A percentile compares a stretch with the other conserved stretches of the same genome.
These are phyloP conservation scores for Ichthyophthirius multifiliis DNA, from an alignment of 169 alveolate genomes.

Conservation along the genomic window DNA sequence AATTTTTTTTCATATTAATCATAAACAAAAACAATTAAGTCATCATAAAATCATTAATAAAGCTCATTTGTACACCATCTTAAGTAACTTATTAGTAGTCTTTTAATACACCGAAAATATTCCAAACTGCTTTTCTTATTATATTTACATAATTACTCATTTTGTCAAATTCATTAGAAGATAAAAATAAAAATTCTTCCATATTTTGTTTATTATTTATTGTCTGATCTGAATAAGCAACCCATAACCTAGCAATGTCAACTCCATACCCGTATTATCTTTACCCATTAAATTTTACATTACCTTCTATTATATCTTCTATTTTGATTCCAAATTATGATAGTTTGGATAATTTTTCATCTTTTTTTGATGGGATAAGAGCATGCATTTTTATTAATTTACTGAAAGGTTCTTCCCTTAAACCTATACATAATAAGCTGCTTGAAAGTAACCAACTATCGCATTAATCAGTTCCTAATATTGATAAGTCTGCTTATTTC, in stretches of 20 bases:
- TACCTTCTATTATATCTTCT: slow-evolving; percentile 43
- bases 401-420: neutral
- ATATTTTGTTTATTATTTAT: neutral
- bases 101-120: neutral
- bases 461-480: neutral
- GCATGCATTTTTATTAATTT: neutral
- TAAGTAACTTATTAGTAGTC: neutral
- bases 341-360: neutral
- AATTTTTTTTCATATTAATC: neutral
- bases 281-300: slow-evolving; percentile 37
- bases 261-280: slow-evolving; percentile 53
- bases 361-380: neutral
- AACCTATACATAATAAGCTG: neutral
- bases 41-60: neutral
- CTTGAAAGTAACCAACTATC: slow-evolving; percentile 4
- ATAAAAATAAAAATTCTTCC: neutral
- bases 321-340: neutral
- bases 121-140: neutral
- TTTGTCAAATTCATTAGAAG: neutral
- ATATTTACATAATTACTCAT: neutral
- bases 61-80: neutral
- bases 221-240: slow-evolving; percentile 31
- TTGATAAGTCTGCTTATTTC: neutral
- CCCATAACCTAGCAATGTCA: slow-evolving; percentile 45
- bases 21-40: neutral